A percentile compares a stretch with the other conserved stretches of the same genome.
Conservation (phyloP, 2,329 filamentous ascomycete genomes). For the Penicillium sp. region DNA sequence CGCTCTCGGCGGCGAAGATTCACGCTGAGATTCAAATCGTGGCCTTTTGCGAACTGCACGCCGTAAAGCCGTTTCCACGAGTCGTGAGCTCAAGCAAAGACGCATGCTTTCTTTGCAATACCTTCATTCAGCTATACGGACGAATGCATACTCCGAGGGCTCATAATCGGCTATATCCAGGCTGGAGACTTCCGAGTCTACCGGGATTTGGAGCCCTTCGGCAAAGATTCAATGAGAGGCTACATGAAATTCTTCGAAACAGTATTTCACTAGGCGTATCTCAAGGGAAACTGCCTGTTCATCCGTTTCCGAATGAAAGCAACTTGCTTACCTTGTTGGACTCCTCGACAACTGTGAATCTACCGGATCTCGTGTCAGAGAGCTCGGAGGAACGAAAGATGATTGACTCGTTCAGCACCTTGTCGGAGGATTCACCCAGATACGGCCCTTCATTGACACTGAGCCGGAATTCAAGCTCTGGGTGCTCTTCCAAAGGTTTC, state of each 20-base stretch:
- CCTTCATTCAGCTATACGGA: constrained; percentile 16
- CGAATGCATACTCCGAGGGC: constrained; percentile 19
- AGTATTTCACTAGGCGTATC: constrained; percentile 5
- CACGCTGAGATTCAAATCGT: constrained; percentile 27
- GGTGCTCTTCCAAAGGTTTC: neutral
- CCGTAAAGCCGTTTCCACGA: constrained; percentile 8
- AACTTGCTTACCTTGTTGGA: constrained; percentile 17
- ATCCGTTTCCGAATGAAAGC: constrained; percentile 22
- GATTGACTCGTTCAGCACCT: neutral
- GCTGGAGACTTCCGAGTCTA: constrained; percentile 16
- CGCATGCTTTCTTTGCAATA: constrained; percentile 26
- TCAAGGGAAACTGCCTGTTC: constrained; percentile 9
- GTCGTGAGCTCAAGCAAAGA: constrained; percentile 28
- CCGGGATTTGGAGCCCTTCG: constrained; percentile 9
- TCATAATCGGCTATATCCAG: constrained; percentile 19
- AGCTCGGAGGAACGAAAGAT: neutral
- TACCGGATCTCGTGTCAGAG: neutral
- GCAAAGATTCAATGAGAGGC: constrained; percentile 9
- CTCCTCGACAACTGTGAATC: constrained; percentile 30
- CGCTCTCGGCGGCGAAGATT: constrained; percentile 11
- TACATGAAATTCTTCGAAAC: constrained; percentile 6
- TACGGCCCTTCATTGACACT: neutral
- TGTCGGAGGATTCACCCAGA: neutral
- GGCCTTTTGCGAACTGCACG: constrained; percentile 20
- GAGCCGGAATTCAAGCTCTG: neutral